phyloP scores from a whole-genome alignment of 1,284 basidiomycete species.

The Volvariella surrecta region DNA sequence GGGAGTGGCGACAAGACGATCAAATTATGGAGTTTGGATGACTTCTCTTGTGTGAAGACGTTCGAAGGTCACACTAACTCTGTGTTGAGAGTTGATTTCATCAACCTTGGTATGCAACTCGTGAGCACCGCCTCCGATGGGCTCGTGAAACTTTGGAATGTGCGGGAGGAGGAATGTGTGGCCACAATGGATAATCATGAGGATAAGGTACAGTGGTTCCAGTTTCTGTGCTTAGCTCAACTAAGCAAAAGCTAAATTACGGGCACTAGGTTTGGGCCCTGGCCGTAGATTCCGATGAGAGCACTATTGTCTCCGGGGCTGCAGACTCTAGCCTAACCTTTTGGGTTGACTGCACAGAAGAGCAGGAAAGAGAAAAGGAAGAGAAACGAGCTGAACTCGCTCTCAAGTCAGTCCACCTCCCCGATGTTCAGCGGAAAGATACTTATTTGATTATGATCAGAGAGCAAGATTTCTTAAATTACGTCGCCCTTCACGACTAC shows the following conservation, averaged over 20 bases:
- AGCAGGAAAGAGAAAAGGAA: conserved; percentile 69
- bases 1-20: conserved; percentile 94
- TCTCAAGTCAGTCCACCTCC: conserved; percentile 52
- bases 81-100: conserved; percentile 88
- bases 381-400: conserved; percentile 63
- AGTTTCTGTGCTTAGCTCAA: not conserved
- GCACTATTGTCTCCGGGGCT: conserved; percentile 82
- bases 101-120: conserved; percentile 80
- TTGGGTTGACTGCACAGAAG: conserved; percentile 90
- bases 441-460: conserved; percentile 28
- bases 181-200: conserved; percentile 94
- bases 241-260: not conserved
- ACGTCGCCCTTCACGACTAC: conserved; percentile 84
- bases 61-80: conserved; percentile 98
- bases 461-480: conserved; percentile 94
- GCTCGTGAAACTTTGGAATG: conserved; percentile 92
- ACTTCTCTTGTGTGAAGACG: conserved; percentile 88
- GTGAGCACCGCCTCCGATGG: conserved; percentile 90
- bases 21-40: conserved; percentile 89
- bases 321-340: conserved; percentile 92
- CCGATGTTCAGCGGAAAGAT: not conserved
- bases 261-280: conserved; percentile 82
- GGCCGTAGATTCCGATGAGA: conserved; percentile 70
- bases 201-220: conserved; percentile 63
- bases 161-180: conserved; percentile 81